Base-by-base conservation (phyloP, 305 asterid genomes). In the Fraxinus velutina region DNA sequence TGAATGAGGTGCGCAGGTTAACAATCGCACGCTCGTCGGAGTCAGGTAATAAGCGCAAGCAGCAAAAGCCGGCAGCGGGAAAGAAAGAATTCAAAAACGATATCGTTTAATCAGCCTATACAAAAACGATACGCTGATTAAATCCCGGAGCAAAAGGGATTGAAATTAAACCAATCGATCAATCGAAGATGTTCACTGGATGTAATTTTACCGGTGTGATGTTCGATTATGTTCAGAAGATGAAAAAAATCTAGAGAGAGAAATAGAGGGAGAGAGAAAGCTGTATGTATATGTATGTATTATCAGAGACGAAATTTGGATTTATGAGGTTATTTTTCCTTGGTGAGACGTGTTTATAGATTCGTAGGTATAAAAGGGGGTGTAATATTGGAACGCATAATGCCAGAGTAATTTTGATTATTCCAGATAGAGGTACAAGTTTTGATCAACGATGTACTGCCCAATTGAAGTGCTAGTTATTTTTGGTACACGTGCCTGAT, bases 41-140 rank as follows among this genome's bases (percentile, higher is more conserved):
- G 33, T 83, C 80, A 74, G 88, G 80, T 17, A 78, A 80, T 82
- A 75, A 70, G 81, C 86, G 82, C 73, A 84, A 79, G 72, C 87
- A 57, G 86, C 80, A 70, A 77, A 76, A 83, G 82, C 89, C 88
- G 88, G 88, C 93, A 91, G 93, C 92, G 92, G 93, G 89, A 90
- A 90, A 86, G 77, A 78, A 76, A 77, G 84, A 86, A 85, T 90
- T 87, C 83, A 87, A 90, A 88, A 84, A 84, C 90, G 93, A 44
- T 84, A 84, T 79, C 91, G 89, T 75, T 85, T 81, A 75, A 87
- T 22, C 81, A 74, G 78, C 79, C 81, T 39, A 82, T 29, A 78
- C 75, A 42, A 79, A 17, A 33, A 66, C 33, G 44, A 27, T 33
- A 44, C 36, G 32, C 1, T 44, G 17, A 70, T 70, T 50, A 81